Percentiles rank a stretch among this genome's conserved stretches.
phyloP scores from a whole-genome alignment of 148 eudicot species.

The Silene uniflora region DNA sequence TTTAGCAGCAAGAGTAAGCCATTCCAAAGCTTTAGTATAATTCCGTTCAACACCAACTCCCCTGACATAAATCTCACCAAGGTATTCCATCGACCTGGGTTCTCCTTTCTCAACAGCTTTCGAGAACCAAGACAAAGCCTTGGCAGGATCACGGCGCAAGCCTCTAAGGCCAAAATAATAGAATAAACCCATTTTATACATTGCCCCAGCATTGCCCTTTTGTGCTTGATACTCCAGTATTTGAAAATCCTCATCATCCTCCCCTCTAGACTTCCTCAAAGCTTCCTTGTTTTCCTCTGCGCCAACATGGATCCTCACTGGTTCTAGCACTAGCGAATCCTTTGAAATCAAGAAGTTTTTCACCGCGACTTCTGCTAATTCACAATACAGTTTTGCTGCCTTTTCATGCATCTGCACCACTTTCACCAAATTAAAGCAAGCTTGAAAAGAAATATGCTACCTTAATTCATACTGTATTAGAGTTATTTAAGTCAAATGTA shows the following conservation, averaged over 20 bases:
- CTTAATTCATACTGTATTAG: not conserved
- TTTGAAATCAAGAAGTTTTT: conserved; percentile 82
- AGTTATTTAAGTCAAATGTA: not conserved
- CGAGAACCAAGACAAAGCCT: conserved; percentile 77
- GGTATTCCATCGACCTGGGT: conserved; percentile 89
- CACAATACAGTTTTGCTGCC: conserved; percentile 66
- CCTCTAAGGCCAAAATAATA: conserved; percentile 94
- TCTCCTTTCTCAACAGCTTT: conserved; percentile 93
- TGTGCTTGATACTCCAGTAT: conserved; percentile 95
- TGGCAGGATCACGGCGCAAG: conserved; percentile 71
- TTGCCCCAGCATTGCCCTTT: conserved; percentile 84
- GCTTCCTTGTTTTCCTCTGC: conserved; percentile 93
- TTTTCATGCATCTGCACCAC: conserved; percentile 59
- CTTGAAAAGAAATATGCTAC: not conserved
- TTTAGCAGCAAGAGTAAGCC: conserved; percentile 82
- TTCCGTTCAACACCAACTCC: conserved; percentile 88
- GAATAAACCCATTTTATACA: conserved; percentile 86
- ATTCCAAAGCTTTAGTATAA: conserved; percentile 77
- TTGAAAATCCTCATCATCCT: conserved; percentile 97
- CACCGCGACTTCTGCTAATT: conserved; percentile 80
- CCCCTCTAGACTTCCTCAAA: conserved; percentile 85
- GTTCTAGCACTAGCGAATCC: conserved; percentile 79
- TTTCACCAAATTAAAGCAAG: not conserved
- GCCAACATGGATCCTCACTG: conserved; percentile 80
- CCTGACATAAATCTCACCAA: conserved; percentile 88